Evolutionary conservation across 1,139 yeast species (phyloP).

Genomic region (Scheffersomyces stambukii): DNA sequence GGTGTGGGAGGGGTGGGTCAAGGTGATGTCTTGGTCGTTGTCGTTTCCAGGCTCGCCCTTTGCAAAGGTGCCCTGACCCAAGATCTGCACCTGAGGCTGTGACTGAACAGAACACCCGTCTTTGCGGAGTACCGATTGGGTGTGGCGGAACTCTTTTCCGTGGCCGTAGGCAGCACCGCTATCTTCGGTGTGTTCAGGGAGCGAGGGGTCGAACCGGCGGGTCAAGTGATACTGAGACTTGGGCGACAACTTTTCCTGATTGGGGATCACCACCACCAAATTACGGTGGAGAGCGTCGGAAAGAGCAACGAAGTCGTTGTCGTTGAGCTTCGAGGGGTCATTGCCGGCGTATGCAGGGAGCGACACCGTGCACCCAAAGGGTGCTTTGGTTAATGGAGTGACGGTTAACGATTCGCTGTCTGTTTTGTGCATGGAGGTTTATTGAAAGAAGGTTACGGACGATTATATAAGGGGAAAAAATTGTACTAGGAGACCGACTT

Average conservation of each 20-base stretch:
- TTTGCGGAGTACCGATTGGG: conserved; percentile 68
- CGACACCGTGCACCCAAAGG: conserved; percentile 64
- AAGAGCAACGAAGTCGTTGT: conserved; percentile 58
- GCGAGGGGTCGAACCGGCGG: conserved; percentile 70
- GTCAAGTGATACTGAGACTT: conserved; percentile 72
- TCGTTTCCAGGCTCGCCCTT: conserved; percentile 66
- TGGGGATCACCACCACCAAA: conserved; percentile 70
- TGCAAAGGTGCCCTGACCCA: conserved; percentile 75
- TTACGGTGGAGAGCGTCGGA: conserved; percentile 62
- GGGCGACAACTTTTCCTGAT: conserved; percentile 62
- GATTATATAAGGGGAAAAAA: too few species aligned
- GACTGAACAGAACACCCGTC: conserved; percentile 76
- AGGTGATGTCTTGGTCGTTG: conserved; percentile 50
- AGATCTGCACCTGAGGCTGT: conserved; percentile 85
- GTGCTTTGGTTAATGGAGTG: conserved; percentile 46
- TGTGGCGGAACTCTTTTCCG: conserved; percentile 78
- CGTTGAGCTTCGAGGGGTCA: conserved; percentile 71
- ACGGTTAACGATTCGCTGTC: conserved; percentile 29
- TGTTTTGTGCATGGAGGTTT: conserved; percentile 22
- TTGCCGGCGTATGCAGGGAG: conserved; percentile 62
- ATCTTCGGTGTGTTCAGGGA: conserved; percentile 43
- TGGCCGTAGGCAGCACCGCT: conserved; percentile 70
- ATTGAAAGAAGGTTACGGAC: too few species aligned
- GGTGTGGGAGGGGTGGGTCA: conserved; percentile 81
- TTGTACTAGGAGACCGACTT: too few species aligned